Conservation (phyloP, 805 yeast genomes). For the Isabelozyma heimii region DNA sequence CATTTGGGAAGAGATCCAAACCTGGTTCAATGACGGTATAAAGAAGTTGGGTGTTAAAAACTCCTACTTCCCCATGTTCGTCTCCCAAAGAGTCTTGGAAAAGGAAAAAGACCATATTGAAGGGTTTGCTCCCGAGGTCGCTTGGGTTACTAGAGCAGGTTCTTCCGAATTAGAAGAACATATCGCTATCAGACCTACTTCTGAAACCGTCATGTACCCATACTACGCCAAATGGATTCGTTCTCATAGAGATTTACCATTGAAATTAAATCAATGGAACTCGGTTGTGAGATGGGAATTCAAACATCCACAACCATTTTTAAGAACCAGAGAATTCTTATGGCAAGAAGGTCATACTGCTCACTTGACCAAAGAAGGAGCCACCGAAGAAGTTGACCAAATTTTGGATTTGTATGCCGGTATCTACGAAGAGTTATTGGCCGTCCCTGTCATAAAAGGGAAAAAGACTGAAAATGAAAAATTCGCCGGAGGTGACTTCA, state of each 20-base stretch:
- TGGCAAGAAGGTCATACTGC: conserved; percentile 99
- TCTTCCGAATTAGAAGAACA: conserved; percentile 93
- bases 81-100: conserved; percentile 86
- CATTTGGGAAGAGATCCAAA: conserved; percentile 93
- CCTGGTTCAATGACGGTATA: conserved; percentile 77
- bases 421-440: conserved; percentile 86
- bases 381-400: conserved; percentile 77
- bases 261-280: conserved; percentile 98
- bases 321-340: conserved; percentile 97
- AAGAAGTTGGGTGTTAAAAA: conserved; percentile 89
- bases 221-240: conserved; percentile 99
- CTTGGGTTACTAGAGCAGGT: conserved; percentile 99
- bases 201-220: conserved; percentile 99
- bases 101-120: conserved; percentile 98
- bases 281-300: conserved; percentile 99
- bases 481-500: conserved; percentile 96
- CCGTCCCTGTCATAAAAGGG: conserved; percentile 97
- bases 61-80: conserved; percentile 98
- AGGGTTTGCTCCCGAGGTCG: conserved; percentile 99
- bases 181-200: conserved; percentile 98
- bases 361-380: conserved; percentile 79
- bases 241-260: conserved; percentile 96
- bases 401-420: conserved; percentile 84
- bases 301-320: conserved; percentile 98
- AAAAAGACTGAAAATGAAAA: conserved; percentile 95